Percentiles rank a stretch among this genome's conserved stretches.
Conservation (phyloP, 2,329 filamentous ascomycete species). For the Colletotrichum gloeosporioides region DNA sequence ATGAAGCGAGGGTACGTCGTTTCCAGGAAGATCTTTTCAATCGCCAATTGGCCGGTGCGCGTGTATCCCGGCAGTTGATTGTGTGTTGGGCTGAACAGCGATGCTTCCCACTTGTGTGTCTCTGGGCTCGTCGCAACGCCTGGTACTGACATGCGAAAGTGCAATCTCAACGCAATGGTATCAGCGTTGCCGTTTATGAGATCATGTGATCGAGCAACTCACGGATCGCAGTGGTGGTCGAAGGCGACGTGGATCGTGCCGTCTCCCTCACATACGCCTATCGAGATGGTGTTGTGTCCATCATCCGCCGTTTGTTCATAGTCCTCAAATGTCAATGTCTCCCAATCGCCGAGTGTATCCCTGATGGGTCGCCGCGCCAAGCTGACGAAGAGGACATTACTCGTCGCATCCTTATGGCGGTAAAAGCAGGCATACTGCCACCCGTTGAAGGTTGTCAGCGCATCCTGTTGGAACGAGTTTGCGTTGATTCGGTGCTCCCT, state of each 20-base stretch:
- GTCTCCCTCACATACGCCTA: constrained; percentile 5
- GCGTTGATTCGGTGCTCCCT: constrained; percentile 18
- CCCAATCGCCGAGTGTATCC: not conserved
- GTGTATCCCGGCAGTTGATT: constrained; percentile 14
- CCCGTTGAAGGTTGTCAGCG: constrained; percentile 13
- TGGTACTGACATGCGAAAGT: constrained; percentile 8
- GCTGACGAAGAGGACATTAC: not conserved
- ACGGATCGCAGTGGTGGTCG: constrained; percentile 19
- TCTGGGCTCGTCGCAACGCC: constrained; percentile 6
- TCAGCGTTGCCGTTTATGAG: no score
- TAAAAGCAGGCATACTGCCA: constrained; percentile 20
- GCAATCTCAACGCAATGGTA: not conserved
- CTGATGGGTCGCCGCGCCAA: constrained; percentile 2
- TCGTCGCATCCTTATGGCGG: not conserved
- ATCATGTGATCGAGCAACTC: not conserved
- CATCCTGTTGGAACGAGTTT: constrained; percentile 20
- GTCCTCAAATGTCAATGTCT: constrained; percentile 5
- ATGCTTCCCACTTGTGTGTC: not conserved
- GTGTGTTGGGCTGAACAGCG: constrained; percentile 16
- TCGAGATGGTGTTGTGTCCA: constrained; percentile 20
- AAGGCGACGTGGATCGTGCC: constrained; percentile 16
- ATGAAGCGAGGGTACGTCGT: constrained; percentile 12
- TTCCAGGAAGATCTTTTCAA: constrained; percentile 17
- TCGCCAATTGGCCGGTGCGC: constrained; percentile 5
- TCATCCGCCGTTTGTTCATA: constrained; percentile 20